phyloP scores from a whole-genome alignment of 768 basidiomycete species.

The Boletus sensibilis region DNA sequence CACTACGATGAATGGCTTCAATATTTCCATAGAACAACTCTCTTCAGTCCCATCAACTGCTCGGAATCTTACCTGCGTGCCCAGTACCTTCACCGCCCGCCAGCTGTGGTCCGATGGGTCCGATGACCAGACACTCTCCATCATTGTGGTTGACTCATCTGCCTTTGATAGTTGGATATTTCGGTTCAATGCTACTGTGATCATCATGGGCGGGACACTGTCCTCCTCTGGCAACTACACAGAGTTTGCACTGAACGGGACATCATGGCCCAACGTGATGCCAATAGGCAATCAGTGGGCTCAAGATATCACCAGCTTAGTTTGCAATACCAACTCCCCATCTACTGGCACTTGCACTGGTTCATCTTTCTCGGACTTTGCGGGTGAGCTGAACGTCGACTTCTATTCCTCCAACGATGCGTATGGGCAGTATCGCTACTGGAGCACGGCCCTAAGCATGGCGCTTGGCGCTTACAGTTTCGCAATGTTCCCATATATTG shows the following conservation, averaged over 20 bases:
- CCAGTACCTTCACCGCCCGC: accelerated
- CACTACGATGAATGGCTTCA: conserved; percentile 15
- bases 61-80: conserved; percentile 6
- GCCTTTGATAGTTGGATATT: neutral
- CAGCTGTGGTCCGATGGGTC: conserved; percentile 5
- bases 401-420: accelerated
- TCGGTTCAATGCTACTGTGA: conserved; percentile 11
- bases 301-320: conserved; percentile 16
- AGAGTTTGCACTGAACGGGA: conserved; percentile 16
- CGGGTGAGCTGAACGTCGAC: neutral
- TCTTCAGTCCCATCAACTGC: conserved; percentile 13
- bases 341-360: neutral
- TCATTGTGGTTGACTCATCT: neutral
- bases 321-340: conserved; percentile 8
- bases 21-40: conserved; percentile 13
- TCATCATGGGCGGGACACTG: conserved; percentile 9
- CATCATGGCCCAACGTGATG: conserved; percentile 13
- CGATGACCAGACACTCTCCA: conserved; percentile 11
- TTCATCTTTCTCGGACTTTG: conserved; percentile 7
- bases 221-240: conserved; percentile 5
- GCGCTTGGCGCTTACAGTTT: conserved; percentile 12
- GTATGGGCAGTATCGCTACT: neutral
- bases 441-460: conserved; percentile 7
- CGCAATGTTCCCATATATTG: neutral
- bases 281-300: conserved; percentile 10